Evolutionary conservation across 371 early-diverging fungal species (phyloP).

Genomic region (Mortierella sp.): DNA sequence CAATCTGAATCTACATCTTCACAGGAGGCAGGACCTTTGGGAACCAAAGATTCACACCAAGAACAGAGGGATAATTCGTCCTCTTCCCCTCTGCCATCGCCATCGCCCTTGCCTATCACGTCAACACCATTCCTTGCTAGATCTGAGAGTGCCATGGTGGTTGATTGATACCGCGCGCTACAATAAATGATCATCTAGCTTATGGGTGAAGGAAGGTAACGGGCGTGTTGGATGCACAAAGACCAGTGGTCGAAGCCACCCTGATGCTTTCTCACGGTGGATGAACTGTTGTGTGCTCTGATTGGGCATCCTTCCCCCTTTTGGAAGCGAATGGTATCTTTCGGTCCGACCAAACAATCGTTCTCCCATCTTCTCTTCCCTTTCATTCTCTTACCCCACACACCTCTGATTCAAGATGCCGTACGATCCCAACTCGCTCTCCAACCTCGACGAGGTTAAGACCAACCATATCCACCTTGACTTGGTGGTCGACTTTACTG

Average conservation of each 20-base stretch:
- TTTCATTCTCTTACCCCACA: background rate
- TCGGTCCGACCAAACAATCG: too few relatives aligned
- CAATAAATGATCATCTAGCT: too few relatives aligned
- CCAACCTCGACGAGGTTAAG: slow-evolving; percentile 80
- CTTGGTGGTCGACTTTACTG: slow-evolving; percentile 79
- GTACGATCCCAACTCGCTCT: slow-evolving; percentile 86
- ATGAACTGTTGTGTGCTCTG: background rate
- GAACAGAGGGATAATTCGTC: too few relatives aligned
- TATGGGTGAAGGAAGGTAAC: background rate
- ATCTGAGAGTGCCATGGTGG: too few relatives aligned
- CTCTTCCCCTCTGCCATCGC: too few relatives aligned
- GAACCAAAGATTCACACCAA: too few relatives aligned
- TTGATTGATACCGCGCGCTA: too few relatives aligned
- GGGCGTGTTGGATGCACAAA: background rate
- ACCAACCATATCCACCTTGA: slow-evolving; percentile 82
- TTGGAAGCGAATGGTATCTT: background rate
- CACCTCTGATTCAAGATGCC: slow-evolving; percentile 23
- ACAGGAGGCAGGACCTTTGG: too few relatives aligned
- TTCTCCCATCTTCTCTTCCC: slow-evolving; percentile 1
- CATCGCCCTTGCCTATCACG: too few relatives aligned
- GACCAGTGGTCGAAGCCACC: background rate
- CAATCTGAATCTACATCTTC: too few relatives aligned
- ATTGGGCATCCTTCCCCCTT: background rate
- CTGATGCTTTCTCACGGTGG: slow-evolving; percentile 12
- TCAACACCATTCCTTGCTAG: too few relatives aligned